These are phyloP conservation scores for Citrullus mucosospermus DNA, from an alignment of 306 rosid species.

Conservation along the genomic window DNA sequence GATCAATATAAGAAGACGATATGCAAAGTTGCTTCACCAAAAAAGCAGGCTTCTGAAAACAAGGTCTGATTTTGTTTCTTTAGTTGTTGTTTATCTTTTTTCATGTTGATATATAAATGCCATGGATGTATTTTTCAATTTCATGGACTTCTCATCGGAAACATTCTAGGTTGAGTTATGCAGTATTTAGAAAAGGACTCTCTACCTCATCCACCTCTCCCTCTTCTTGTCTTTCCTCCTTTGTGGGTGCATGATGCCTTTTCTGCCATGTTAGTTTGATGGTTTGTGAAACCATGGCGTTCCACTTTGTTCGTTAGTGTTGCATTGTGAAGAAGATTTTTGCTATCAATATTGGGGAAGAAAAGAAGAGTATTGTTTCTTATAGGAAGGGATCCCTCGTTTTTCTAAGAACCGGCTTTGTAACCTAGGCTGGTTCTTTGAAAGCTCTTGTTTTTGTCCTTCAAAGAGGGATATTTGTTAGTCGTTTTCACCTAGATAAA, in stretches of 20 bases:
- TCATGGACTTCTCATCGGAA: neutral
- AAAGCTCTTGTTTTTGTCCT: neutral
- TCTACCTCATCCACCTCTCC: neutral
- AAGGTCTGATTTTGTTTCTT: slow-evolving; percentile 16
- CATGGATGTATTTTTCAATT: neutral
- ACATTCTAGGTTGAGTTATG: slow-evolving; percentile 2
- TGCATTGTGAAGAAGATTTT: neutral
- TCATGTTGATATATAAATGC: neutral
- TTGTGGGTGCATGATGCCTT: neutral
- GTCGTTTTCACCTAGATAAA: neutral
- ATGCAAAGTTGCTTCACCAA: slow-evolving; percentile 1
- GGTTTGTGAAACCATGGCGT: neutral
- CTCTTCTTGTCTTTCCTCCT: neutral
- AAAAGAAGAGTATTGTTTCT: neutral
- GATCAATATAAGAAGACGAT: slow-evolving; percentile 8
- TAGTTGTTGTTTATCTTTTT: neutral
- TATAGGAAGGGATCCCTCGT: neutral
- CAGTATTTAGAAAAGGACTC: neutral
- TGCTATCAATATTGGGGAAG: neutral
- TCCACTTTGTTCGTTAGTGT: neutral
- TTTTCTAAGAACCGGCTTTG: neutral
- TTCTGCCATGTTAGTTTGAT: neutral
- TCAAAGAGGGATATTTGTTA: neutral
- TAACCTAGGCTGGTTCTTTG: neutral
- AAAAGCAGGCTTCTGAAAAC: slow-evolving; percentile 1